phyloP scores from a whole-genome alignment of 1,284 basidiomycete genomes.

The Vanrija pseudolonga region DNA sequence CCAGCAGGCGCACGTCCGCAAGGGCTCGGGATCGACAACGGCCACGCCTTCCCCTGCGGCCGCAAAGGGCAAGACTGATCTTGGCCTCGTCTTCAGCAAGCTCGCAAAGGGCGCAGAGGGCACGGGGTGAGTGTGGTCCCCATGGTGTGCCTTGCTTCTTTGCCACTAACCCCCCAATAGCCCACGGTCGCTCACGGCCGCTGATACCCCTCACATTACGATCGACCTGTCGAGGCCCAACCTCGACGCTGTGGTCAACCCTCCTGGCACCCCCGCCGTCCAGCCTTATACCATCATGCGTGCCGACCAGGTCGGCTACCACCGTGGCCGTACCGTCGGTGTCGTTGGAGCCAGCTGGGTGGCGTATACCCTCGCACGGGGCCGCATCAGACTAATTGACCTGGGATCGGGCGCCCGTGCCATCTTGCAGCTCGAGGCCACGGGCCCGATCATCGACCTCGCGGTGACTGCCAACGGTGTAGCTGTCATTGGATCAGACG shows the following conservation, averaged over 20 bases:
- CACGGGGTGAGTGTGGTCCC: conserved; percentile 14
- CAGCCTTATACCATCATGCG: conserved; percentile 33
- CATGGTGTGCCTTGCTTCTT: neutral
- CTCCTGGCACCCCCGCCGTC: conserved; percentile 21
- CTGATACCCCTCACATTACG: neutral
- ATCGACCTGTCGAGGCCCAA: conserved; percentile 36
- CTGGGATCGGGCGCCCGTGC: conserved; percentile 29
- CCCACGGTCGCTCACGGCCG: conserved; percentile 21
- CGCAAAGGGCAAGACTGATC: conserved; percentile 4
- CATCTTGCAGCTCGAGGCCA: conserved; percentile 24
- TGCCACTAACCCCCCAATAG: conserved; percentile 4
- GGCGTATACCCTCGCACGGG: conserved; percentile 35
- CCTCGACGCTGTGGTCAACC: conserved; percentile 24
- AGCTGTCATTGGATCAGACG: conserved; percentile 30
- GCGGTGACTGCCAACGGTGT: conserved; percentile 24
- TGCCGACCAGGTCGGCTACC: conserved; percentile 20
- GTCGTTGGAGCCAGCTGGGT: conserved; percentile 31
- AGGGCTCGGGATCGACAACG: neutral
- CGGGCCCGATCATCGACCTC: conserved; percentile 33
- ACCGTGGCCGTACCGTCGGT: conserved; percentile 29
- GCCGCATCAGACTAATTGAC: conserved; percentile 38
- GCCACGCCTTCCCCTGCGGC: neutral
- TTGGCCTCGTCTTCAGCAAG: conserved; percentile 14
- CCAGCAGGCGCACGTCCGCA: neutral
- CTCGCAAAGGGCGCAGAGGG: conserved; percentile 17